Evolutionary conservation across 2,329 filamentous ascomycete genomes (phyloP).

Genomic region (Juglanconis oblonga): DNA sequence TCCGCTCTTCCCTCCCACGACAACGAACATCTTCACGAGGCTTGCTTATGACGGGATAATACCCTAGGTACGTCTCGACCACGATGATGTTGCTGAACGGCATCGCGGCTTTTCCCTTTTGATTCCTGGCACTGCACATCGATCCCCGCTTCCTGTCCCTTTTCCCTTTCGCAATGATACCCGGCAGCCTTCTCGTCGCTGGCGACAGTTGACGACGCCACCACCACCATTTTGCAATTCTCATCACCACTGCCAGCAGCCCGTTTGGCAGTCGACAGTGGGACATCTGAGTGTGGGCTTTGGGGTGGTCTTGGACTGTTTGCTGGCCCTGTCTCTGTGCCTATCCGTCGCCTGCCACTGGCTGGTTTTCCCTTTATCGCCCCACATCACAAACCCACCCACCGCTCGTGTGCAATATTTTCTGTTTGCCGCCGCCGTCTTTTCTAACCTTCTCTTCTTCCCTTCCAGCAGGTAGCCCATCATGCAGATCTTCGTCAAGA

Average conservation of each 20-base stretch:
- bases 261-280: neutral
- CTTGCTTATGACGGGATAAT: conserved; percentile 20
- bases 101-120: conserved; percentile 8
- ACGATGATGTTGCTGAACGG: conserved; percentile 17
- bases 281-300: neutral
- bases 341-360: neutral
- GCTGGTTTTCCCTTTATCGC: conserved; percentile 6
- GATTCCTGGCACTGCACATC: conserved; percentile 7
- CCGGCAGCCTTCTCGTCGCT: conserved; percentile 10
- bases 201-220: conserved; percentile 7
- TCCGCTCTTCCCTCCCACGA: neutral
- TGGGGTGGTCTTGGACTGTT: neutral
- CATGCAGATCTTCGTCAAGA: conserved; percentile 78
- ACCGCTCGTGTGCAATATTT: conserved; percentile 14
- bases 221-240: neutral
- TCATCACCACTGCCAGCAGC: neutral
- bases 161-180: conserved; percentile 6
- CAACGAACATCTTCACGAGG: conserved; percentile 20
- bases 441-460: conserved; percentile 29
- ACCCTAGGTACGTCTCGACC: conserved; percentile 19
- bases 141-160: conserved; percentile 1
- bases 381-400: conserved; percentile 21
- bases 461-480: conserved; percentile 48
- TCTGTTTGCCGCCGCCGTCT: conserved; percentile 8
- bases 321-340: neutral